phyloP scores from a whole-genome alignment of 176 grass and related monocot genomes.

The Zoysia pacifica region DNA sequence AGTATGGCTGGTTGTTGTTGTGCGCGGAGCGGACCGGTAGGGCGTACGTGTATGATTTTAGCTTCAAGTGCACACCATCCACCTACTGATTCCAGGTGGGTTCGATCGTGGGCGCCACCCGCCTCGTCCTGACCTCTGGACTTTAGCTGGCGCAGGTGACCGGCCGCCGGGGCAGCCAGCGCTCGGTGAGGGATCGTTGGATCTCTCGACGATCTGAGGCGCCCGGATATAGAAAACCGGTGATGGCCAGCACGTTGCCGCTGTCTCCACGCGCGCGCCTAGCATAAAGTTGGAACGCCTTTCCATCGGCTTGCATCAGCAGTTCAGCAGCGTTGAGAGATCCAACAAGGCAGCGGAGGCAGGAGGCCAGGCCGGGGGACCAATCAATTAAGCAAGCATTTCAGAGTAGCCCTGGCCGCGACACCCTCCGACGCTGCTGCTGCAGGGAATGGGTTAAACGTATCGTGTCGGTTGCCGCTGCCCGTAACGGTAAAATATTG shows the following conservation, averaged over 20 bases:
- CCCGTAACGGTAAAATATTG: conserved; percentile 39
- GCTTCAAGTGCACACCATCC: conserved; percentile 46
- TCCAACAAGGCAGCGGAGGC: not conserved
- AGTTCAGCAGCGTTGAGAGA: not conserved
- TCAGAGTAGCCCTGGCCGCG: not conserved
- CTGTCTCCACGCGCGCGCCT: not conserved
- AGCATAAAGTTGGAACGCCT: not conserved
- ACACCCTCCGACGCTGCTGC: not conserved
- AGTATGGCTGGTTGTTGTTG: conserved; percentile 4
- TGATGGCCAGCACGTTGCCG: not conserved
- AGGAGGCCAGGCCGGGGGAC: not conserved
- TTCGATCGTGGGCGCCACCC: conserved; percentile 21
- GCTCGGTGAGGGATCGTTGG: no score
- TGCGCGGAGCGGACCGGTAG: not conserved
- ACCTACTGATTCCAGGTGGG: not conserved
- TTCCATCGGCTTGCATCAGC: not conserved
- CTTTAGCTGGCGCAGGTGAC: not conserved
- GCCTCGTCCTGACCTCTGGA: not conserved
- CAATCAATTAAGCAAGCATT: not conserved
- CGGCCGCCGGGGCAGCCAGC: not conserved
- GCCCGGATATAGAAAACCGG: not conserved
- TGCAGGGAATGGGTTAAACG: conserved; percentile 9
- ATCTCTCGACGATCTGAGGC: not conserved
- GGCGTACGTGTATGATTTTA: conserved; percentile 36
- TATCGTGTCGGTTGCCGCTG: not conserved